Conservation (phyloP, 768 basidiomycete species). For the Tylopilus felleus region DNA sequence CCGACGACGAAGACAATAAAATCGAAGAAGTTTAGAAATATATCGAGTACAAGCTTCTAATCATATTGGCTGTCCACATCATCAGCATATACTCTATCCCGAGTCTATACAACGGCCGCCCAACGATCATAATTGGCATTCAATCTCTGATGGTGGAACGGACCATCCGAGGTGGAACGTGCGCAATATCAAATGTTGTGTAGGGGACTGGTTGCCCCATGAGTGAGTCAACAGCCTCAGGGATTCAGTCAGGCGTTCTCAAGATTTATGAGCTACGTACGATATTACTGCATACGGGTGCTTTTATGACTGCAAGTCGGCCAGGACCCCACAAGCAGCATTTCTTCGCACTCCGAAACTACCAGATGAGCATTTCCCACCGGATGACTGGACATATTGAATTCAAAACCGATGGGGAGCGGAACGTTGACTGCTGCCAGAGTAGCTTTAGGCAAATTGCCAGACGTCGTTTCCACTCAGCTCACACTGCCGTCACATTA, state of each 20-base stretch:
- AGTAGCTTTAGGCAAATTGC: background rate
- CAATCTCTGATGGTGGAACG: background rate
- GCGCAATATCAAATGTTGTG: background rate
- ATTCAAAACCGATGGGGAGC: background rate
- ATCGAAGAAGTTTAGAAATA: slow-evolving; percentile 68
- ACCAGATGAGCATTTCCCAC: background rate
- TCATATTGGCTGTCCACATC: slow-evolving; percentile 5
- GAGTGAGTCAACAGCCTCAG: slow-evolving; percentile 24
- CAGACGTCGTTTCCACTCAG: slow-evolving; percentile 7
- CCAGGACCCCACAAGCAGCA: background rate
- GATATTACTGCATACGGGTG: slow-evolving; percentile 13
- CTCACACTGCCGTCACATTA: slow-evolving; percentile 18
- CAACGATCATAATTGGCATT: background rate
- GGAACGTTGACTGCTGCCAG: background rate
- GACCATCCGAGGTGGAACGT: background rate
- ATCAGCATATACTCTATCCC: background rate
- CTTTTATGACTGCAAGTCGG: slow-evolving; percentile 6
- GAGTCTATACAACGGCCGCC: background rate
- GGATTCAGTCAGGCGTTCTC: slow-evolving; percentile 16
- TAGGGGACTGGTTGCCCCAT: slow-evolving; percentile 6
- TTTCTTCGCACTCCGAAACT: background rate
- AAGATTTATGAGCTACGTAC: slow-evolving; percentile 25
- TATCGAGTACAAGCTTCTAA: slow-evolving; percentile 14
- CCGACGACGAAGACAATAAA: slow-evolving; percentile 65
- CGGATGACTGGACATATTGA: background rate